A percentile compares a stretch with the other conserved stretches of the same genome.
These are phyloP conservation scores for Saccharomyces pastorianus DNA, from an alignment of 1,139 yeast species.

Conservation along the genomic window DNA sequence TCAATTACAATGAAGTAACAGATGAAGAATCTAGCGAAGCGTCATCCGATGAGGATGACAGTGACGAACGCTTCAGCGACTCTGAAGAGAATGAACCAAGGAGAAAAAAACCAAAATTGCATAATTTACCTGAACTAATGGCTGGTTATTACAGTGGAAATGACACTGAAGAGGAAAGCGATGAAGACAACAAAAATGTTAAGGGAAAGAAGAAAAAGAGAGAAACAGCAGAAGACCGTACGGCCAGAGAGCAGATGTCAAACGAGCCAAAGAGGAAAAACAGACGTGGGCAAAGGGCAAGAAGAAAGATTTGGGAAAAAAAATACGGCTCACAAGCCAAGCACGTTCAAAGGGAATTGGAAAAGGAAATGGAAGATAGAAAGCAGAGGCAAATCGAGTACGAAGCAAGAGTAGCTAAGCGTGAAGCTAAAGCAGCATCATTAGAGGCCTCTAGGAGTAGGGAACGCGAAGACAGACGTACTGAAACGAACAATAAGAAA, in stretches of 20 bases:
- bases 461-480: slow-evolving; percentile 32
- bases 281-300: slow-evolving; percentile 93
- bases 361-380: slow-evolving; percentile 45
- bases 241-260: slow-evolving; percentile 43
- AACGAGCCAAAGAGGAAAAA: slow-evolving; percentile 53
- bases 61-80: slow-evolving; percentile 25
- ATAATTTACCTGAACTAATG: slow-evolving; percentile 59
- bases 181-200: slow-evolving; percentile 45
- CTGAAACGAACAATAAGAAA: slow-evolving; percentile 17
- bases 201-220: not conserved
- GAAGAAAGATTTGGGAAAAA: slow-evolving; percentile 92
- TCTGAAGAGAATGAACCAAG: slow-evolving; percentile 35
- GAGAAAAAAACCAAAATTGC: slow-evolving; percentile 18
- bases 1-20: slow-evolving; percentile 45
- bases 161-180: slow-evolving; percentile 44
- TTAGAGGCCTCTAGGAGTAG: slow-evolving; percentile 24
- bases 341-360: slow-evolving; percentile 62
- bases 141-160: slow-evolving; percentile 73
- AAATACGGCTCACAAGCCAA: slow-evolving; percentile 81
- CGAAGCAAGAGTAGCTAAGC: slow-evolving; percentile 64
- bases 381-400: slow-evolving; percentile 54
- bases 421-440: slow-evolving; percentile 46
- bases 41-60: slow-evolving; percentile 42
- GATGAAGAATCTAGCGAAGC: slow-evolving; percentile 56
- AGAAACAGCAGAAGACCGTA: not conserved